These are phyloP conservation scores for Epichloe baconii DNA, from an alignment of 2,329 filamentous ascomycete genomes.

Conservation along the genomic window DNA sequence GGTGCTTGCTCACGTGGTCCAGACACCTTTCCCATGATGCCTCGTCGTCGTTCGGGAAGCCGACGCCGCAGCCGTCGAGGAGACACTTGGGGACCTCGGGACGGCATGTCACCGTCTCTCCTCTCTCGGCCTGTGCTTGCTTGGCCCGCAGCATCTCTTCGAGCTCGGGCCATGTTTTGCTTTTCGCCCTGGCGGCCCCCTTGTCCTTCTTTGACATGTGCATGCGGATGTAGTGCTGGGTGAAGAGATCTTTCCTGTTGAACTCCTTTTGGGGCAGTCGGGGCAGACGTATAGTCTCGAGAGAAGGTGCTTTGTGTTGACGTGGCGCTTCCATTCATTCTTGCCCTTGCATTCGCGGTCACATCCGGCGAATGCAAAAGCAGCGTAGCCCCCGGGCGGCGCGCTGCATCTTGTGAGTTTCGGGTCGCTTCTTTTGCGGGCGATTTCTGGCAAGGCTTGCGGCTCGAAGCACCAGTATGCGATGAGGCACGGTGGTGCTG, in stretches of 20 bases:
- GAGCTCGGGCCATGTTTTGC: slow-evolving; percentile 25
- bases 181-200: slow-evolving; percentile 25
- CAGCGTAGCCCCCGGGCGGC: slow-evolving; percentile 47
- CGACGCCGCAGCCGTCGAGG: slow-evolving; percentile 41
- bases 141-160: slow-evolving; percentile 33
- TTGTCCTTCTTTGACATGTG: slow-evolving; percentile 36
- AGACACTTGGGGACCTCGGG: slow-evolving; percentile 51
- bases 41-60: slow-evolving; percentile 44
- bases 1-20: slow-evolving; percentile 76
- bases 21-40: slow-evolving; percentile 74
- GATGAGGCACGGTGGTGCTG: too few species aligned
- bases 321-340: slow-evolving; percentile 94
- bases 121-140: not conserved
- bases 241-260: slow-evolving; percentile 86
- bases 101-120: slow-evolving; percentile 15
- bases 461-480: not conserved
- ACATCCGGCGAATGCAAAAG: slow-evolving; percentile 69
- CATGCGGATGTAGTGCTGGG: slow-evolving; percentile 79
- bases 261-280: slow-evolving; percentile 48
- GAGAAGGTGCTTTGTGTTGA: slow-evolving; percentile 66
- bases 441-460: not conserved
- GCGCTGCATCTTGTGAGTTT: not conserved
- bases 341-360: slow-evolving; percentile 59
- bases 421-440: not conserved
- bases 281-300: slow-evolving; percentile 65